Conservation (phyloP, 2,329 filamentous ascomycete genomes). For the Aspergillus tubingensis region DNA sequence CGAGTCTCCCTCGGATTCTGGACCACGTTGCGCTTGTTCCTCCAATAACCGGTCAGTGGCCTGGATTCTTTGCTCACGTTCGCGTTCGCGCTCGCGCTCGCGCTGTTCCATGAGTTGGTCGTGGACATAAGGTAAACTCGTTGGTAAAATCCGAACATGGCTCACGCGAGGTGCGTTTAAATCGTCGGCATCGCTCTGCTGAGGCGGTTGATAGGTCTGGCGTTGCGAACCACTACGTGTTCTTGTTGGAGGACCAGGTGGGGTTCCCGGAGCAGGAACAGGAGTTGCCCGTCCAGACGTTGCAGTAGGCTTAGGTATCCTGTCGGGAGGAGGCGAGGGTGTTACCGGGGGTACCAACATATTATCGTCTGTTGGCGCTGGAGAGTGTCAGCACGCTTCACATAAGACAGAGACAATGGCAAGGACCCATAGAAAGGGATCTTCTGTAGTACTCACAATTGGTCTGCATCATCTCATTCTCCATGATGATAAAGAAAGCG, state of each 20-base stretch:
- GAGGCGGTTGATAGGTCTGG: constrained; percentile 26
- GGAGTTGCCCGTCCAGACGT: constrained; percentile 20
- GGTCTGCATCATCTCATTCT: constrained; percentile 95
- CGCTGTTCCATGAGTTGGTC: constrained; percentile 77
- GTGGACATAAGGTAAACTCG: constrained; percentile 87
- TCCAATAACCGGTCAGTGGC: constrained; percentile 45
- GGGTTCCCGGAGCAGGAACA: constrained; percentile 22
- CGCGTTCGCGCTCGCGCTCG: constrained; percentile 41
- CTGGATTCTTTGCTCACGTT: constrained; percentile 35
- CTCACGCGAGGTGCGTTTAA: constrained; percentile 63
- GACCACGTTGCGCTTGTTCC: constrained; percentile 33
- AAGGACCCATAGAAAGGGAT: background rate
- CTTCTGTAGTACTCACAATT: constrained; percentile 69
- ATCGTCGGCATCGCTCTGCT: constrained; percentile 30
- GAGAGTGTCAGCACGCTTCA: constrained; percentile 15
- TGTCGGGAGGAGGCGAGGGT: constrained; percentile 34
- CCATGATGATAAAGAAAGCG: constrained; percentile 94
- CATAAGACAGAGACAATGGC: background rate
- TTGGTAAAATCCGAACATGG: constrained; percentile 89
- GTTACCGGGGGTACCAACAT: constrained; percentile 30
- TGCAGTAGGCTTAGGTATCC: constrained; percentile 21
- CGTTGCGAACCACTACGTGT: constrained; percentile 30
- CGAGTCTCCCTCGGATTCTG: constrained; percentile 24
- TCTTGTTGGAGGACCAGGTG: constrained; percentile 23
- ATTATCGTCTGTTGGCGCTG: constrained; percentile 42